Evolutionary conservation across 2,329 filamentous ascomycete species (phyloP).

Genomic region (Penicillium sp.): DNA sequence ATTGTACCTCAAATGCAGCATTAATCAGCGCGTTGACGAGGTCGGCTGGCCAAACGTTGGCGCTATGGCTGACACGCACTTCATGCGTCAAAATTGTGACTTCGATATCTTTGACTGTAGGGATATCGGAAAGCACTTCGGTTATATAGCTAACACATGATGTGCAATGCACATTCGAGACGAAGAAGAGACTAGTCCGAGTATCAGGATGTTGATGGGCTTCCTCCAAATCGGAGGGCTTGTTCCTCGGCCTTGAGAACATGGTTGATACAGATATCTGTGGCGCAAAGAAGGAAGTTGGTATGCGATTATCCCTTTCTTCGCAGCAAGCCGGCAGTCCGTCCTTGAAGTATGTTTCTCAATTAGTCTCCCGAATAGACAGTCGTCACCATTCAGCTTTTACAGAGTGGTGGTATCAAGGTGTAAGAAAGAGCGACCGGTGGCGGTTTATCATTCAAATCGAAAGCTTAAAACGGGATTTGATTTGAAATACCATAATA

Average conservation of each 20-base stretch:
- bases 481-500: background rate
- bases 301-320: background rate
- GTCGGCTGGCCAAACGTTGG: slow-evolving; percentile 30
- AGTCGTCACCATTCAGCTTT: background rate
- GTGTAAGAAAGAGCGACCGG: background rate
- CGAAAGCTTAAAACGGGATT: background rate
- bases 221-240: slow-evolving; percentile 13
- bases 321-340: background rate
- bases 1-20: slow-evolving; percentile 49
- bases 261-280: slow-evolving; percentile 15
- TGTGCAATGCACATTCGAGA: slow-evolving; percentile 51
- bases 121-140: slow-evolving; percentile 42
- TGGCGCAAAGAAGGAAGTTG: background rate
- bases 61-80: slow-evolving; percentile 43
- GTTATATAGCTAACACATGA: slow-evolving; percentile 49
- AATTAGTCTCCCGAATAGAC: background rate
- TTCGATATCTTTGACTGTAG: slow-evolving; percentile 38
- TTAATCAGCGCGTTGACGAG: slow-evolving; percentile 43
- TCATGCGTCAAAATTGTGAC: slow-evolving; percentile 47
- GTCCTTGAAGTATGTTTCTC: background rate
- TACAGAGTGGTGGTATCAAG: background rate
- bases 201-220: background rate
- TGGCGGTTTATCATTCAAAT: background rate
- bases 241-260: slow-evolving; percentile 12
- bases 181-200: slow-evolving; percentile 40